Base-by-base conservation (phyloP, 2,329 filamentous ascomycete genomes). In the Penicillium sp. region DNA sequence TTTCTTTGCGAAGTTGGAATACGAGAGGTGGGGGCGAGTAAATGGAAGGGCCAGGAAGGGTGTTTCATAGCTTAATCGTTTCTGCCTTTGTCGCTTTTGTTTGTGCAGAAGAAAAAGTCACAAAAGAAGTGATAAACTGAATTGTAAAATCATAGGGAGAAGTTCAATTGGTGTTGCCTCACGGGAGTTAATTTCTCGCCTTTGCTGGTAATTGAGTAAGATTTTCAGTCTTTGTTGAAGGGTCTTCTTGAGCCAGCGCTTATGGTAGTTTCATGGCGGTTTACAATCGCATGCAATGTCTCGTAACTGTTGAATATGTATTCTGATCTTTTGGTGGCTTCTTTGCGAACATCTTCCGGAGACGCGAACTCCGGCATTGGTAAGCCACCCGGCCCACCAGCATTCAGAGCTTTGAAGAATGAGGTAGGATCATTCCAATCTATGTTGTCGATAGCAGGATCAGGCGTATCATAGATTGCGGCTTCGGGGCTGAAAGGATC, bases 241-340 rank as follows among this genome's bases (percentile, higher is more conserved):
- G 1, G 72, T 77, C 67, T 83, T 84, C n/a, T 61, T 85, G 2
- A 61, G 55, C 83, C 83, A 87, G 34, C 83, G 75, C 56, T 77
- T 82, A 86, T 77, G 0, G 74, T 77, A 1, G 66, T 67, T 61
- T 86, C 81, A 45, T 84, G 79, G 4, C 81, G 75, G 36, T 77
- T 67, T 2, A 85, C 51, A 5, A 83, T 80, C 1, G 65, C 64
- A 10, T 69, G 68, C 7, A 83, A 64, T 3, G 40, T 52, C 5
- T 69, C 56, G 60, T 74, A 78, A 54, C 63, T 54, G 6, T 54
- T 56, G 52, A 77, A 75, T 16, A 81, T 74, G 16, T 37, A 3
- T 2, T 18, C n/a, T 7, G 34, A 37, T 7, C 16, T 37, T 18
- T 7, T 16, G 3, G 2, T 37, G 16, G 16, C 34, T 16, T 19